Base-by-base conservation (phyloP, 495 filamentous ascomycete genomes). In the Aspergillus hancockii region DNA sequence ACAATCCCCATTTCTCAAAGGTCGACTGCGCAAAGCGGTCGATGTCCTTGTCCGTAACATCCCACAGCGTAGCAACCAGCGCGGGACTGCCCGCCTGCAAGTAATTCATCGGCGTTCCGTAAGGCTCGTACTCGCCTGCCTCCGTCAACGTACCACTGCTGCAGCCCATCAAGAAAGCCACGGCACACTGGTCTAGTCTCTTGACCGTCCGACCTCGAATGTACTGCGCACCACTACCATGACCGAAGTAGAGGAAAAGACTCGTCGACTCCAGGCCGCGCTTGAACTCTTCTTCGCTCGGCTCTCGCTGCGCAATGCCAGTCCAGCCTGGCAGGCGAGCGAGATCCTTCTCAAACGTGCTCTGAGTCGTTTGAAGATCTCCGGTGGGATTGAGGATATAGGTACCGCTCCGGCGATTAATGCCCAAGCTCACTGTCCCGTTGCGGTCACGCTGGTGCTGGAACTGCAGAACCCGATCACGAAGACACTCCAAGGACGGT, bases 31-130 rank as follows among this genome's bases (percentile, higher is more conserved):
- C 87, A 68, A 97, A 96, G 36, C 92, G 87, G 77, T 98, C 94
- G 64, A 96, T 94, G 69, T 98, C 94, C 62, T 89, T 88, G 65
- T 98, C 94, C 13, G 95, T 98, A 21, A 98, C 94, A 72, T 98
- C 94, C 94, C 94, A 98, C 36, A 98, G 78, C 5, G 90, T 96
- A 21, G 90, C 93, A 0, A 97, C 85, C 18, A 97, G 80, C 10
- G 93, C 91, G 3, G 90, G 87, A 53, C 81, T 84, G 8, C 93
- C 93, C 0, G 91, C 91, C 36, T 92, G 83, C 72, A 98, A 84
- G 73, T 97, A 98, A 59, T 90, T 90, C 72, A 92, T 84, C n/a
- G 90, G 88, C 34, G 90, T 91, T 0, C 94, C 94, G 63, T 90
- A 88, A 1, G 90, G 88, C 67, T 97, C 91, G 65, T 95, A 96